phyloP scores from a whole-genome alignment of 495 filamentous ascomycete genomes.

The Parachaetomium inaequale region DNA sequence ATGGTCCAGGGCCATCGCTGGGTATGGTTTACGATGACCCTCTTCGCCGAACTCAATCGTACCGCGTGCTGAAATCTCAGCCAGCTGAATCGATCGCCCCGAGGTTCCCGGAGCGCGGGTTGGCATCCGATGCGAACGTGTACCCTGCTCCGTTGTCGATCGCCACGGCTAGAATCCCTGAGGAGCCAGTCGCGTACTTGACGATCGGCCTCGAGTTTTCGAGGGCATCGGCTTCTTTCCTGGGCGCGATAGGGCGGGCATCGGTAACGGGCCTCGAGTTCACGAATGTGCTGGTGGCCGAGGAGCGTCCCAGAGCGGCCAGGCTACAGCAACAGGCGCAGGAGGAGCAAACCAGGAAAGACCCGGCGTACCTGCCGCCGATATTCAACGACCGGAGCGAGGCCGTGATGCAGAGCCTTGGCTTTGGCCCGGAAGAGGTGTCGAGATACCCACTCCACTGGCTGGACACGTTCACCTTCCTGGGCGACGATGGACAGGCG shows the following conservation, averaged over 20 bases:
- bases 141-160: constrained; percentile 46
- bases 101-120: constrained; percentile 46
- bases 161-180: constrained; percentile 34
- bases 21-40: constrained; percentile 44
- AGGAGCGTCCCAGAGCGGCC: constrained; percentile 50
- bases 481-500: constrained; percentile 44
- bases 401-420: constrained; percentile 45
- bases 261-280: constrained; percentile 43
- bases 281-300: constrained; percentile 45
- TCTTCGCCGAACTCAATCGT: constrained; percentile 49
- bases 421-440: constrained; percentile 47
- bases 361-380: constrained; percentile 55
- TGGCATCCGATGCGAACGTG: constrained; percentile 44
- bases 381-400: constrained; percentile 50
- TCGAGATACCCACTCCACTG: constrained; percentile 44
- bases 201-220: constrained; percentile 53
- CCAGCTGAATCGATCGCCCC: constrained; percentile 43
- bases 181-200: constrained; percentile 52
- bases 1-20: constrained; percentile 36
- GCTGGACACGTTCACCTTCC: constrained; percentile 49
- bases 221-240: constrained; percentile 51
- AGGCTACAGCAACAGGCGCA: constrained; percentile 45
- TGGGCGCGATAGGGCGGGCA: constrained; percentile 46
- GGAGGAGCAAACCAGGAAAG: constrained; percentile 48
- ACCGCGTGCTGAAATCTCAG: constrained; percentile 60